phyloP scores from a whole-genome alignment of 1,139 yeast species.

The Saccharomyces hybrid region DNA sequence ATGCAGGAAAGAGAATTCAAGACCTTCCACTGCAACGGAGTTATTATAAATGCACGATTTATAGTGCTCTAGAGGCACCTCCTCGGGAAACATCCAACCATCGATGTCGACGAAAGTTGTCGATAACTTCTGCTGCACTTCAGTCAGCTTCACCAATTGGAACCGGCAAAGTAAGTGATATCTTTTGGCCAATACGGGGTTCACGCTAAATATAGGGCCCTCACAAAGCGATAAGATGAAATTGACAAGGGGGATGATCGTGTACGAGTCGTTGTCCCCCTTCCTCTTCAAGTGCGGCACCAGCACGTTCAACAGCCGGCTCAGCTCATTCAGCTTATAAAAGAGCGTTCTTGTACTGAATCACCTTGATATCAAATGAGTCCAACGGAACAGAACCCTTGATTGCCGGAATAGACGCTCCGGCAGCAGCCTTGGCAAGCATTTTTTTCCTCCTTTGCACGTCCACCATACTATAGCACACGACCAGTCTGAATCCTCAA shows the following conservation, averaged over 20 bases:
- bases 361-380: slow-evolving; percentile 23
- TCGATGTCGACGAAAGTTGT: slow-evolving; percentile 5
- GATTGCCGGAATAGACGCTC: slow-evolving; percentile 16
- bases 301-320: slow-evolving; percentile 17
- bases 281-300: slow-evolving; percentile 19
- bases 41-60: slow-evolving; percentile 21
- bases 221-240: slow-evolving; percentile 25
- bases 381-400: slow-evolving; percentile 21
- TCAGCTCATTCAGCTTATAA: slow-evolving; percentile 21
- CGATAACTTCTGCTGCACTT: slow-evolving; percentile 15
- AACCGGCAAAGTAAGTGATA: slow-evolving; percentile 22
- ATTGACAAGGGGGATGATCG: slow-evolving; percentile 26
- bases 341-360: slow-evolving; percentile 25
- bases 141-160: slow-evolving; percentile 20
- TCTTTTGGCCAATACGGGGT: slow-evolving; percentile 24
- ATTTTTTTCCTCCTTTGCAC: slow-evolving; percentile 7
- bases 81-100: slow-evolving; percentile 10
- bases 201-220: slow-evolving; percentile 27
- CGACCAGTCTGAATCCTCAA: background rate
- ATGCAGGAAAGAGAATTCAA: slow-evolving; percentile 18
- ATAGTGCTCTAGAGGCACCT: slow-evolving; percentile 9
- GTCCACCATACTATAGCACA: background rate
- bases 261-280: slow-evolving; percentile 8
- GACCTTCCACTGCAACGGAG: slow-evolving; percentile 23
- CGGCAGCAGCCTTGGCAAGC: slow-evolving; percentile 29